phyloP scores from a whole-genome alignment of 768 basidiomycete genomes.

The Leccinum disarticulatum region DNA sequence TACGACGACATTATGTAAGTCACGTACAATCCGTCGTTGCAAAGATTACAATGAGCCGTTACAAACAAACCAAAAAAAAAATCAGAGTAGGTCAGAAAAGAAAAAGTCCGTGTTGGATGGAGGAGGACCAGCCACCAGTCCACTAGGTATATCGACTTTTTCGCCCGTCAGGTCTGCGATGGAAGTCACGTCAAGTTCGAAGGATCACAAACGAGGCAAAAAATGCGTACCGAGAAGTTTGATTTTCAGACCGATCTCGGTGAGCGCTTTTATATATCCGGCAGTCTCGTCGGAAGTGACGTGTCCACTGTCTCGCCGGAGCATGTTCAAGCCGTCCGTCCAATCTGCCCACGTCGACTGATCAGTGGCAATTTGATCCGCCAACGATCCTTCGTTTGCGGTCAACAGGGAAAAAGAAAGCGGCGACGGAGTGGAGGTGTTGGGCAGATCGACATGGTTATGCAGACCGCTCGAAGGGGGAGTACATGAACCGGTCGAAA shows the following conservation, averaged over 20 bases:
- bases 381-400: slow-evolving; percentile 67
- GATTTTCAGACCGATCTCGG: slow-evolving; percentile 90
- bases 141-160: slow-evolving; percentile 84
- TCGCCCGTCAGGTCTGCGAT: slow-evolving; percentile 82
- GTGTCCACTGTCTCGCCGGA: slow-evolving; percentile 77
- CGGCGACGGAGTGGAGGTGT: slow-evolving; percentile 58
- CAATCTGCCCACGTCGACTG: slow-evolving; percentile 86
- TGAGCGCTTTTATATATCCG: slow-evolving; percentile 76
- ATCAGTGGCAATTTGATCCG: slow-evolving; percentile 78
- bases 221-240: slow-evolving; percentile 70
- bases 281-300: slow-evolving; percentile 84
- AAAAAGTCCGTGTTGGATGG: slow-evolving; percentile 82
- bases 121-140: slow-evolving; percentile 73
- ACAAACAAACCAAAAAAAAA: not conserved
- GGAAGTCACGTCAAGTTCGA: not conserved
- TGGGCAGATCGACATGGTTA: slow-evolving; percentile 59
- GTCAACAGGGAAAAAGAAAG: slow-evolving; percentile 78
- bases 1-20: not conserved
- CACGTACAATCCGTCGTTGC: not conserved
- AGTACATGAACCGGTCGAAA: slow-evolving; percentile 71
- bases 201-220: not conserved
- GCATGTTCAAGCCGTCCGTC: slow-evolving; percentile 91
- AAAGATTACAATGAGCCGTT: slow-evolving; percentile 11
- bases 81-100: slow-evolving; percentile 62
- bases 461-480: slow-evolving; percentile 64